A percentile compares a stretch with the other conserved stretches of the same genome.
Evolutionary conservation across 2,329 filamentous ascomycete species (phyloP).

Genomic region (Rhynchosporium graminicola): DNA sequence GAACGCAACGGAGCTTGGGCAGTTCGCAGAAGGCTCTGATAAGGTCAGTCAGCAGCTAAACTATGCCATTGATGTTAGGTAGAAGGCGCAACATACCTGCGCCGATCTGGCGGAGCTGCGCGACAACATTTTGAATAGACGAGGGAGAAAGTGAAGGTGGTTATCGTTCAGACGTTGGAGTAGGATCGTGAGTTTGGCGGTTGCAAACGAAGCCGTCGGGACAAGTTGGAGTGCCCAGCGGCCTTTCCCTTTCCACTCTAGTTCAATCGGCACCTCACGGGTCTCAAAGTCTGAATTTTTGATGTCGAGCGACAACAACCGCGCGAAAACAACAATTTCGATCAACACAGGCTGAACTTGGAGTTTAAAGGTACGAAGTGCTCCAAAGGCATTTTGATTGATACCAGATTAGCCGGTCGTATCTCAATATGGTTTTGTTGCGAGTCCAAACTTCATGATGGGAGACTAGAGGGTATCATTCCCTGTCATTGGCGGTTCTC

Average conservation of each 20-base stretch:
- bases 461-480: no score
- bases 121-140: constrained; percentile 37
- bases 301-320: not conserved
- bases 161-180: not conserved
- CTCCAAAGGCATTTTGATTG: no score
- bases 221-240: constrained; percentile 8
- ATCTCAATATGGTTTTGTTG: no score
- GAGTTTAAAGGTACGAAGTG: no score
- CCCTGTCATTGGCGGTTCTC: no score
- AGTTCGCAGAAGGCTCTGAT: constrained; percentile 41
- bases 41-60: constrained; percentile 33
- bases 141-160: constrained; percentile 26
- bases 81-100: constrained; percentile 45
- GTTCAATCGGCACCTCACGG: constrained; percentile 14
- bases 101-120: constrained; percentile 44
- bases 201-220: constrained; percentile 16
- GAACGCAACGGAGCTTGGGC: constrained; percentile 35
- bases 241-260: constrained; percentile 16
- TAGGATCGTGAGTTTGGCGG: constrained; percentile 15
- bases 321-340: constrained; percentile 4
- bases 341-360: not conserved
- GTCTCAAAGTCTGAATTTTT: constrained; percentile 6
- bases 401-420: no score
- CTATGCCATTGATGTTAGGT: constrained; percentile 32
- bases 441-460: no score